phyloP scores from a whole-genome alignment of 2,329 filamentous ascomycete species.

The Fusarium tuaranense region DNA sequence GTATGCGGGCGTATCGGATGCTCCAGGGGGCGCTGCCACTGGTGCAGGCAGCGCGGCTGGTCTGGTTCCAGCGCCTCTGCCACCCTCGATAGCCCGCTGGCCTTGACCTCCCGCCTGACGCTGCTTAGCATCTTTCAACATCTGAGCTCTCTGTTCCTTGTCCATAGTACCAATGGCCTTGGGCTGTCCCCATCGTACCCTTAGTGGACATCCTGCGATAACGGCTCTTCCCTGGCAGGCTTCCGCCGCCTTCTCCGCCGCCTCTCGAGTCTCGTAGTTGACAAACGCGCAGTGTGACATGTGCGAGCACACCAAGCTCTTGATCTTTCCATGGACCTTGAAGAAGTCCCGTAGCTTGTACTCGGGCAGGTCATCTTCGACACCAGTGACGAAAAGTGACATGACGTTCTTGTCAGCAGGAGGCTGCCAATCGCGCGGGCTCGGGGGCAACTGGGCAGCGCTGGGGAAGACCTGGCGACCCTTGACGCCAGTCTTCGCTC shows the following conservation, averaged over 20 bases:
- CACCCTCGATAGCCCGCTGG: slow-evolving; percentile 47
- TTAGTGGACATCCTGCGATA: slow-evolving; percentile 89
- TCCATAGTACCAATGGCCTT: slow-evolving; percentile 94
- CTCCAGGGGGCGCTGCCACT: slow-evolving; percentile 83
- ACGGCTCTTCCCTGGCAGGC: slow-evolving; percentile 89
- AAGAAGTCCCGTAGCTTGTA: slow-evolving; percentile 93
- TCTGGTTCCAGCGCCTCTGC: slow-evolving; percentile 39
- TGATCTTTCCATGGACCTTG: slow-evolving; percentile 86
- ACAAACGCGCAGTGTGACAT: slow-evolving; percentile 97
- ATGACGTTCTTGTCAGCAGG: slow-evolving; percentile 88
- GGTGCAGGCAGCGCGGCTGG: slow-evolving; percentile 45
- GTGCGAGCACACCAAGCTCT: slow-evolving; percentile 94
- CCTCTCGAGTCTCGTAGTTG: slow-evolving; percentile 88
- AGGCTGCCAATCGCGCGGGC: slow-evolving; percentile 86
- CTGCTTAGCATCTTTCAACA: slow-evolving; percentile 78
- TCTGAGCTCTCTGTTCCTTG: slow-evolving; percentile 82
- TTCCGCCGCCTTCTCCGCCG: slow-evolving; percentile 86
- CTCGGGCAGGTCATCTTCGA: slow-evolving; percentile 96
- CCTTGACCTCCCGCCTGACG: slow-evolving; percentile 46
- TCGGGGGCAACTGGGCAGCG: slow-evolving; percentile 80
- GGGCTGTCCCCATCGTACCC: slow-evolving; percentile 92
- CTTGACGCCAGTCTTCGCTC: slow-evolving; percentile 60
- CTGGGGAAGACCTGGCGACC: slow-evolving; percentile 73
- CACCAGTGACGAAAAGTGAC: slow-evolving; percentile 92
- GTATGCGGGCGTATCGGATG: slow-evolving; percentile 79